Evolutionary conservation across 2,329 filamentous ascomycete genomes (phyloP).

Genomic region (Cordyceps tenuipes): DNA sequence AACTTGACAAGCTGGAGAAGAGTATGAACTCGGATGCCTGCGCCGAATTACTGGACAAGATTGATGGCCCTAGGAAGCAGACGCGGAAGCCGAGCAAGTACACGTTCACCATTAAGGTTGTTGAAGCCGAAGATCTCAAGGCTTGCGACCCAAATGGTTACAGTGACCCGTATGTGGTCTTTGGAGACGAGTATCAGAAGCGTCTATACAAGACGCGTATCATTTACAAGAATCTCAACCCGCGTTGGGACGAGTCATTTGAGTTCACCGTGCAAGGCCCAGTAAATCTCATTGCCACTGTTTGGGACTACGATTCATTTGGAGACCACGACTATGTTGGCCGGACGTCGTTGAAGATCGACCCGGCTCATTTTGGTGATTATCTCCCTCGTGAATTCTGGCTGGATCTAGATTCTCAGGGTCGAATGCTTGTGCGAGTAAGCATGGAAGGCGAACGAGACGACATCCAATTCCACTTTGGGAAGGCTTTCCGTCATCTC

Average conservation of each 20-base stretch:
- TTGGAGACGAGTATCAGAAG: conserved; percentile 97
- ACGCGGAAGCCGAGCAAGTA: conserved; percentile 71
- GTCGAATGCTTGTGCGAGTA: conserved; percentile 76
- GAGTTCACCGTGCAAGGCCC: conserved; percentile 90
- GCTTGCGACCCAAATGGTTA: conserved; percentile 92
- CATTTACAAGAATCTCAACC: conserved; percentile 82
- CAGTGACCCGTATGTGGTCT: conserved; percentile 93
- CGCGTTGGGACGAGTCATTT: conserved; percentile 93
- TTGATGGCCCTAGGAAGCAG: conserved; percentile 60
- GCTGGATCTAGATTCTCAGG: conserved; percentile 94
- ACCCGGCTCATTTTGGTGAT: conserved; percentile 93
- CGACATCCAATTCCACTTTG: conserved; percentile 97
- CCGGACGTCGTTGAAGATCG: conserved; percentile 93
- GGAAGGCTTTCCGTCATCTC: conserved; percentile 88
- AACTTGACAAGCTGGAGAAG: conserved; percentile 82
- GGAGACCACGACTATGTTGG: conserved; percentile 97
- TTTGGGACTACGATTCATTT: conserved; percentile 97
- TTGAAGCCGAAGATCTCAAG: conserved; percentile 95
- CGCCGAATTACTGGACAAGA: conserved; percentile 68
- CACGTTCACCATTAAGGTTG: conserved; percentile 97
- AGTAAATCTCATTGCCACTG: conserved; percentile 89
- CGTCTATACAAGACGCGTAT: conserved; percentile 90
- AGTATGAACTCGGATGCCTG: conserved; percentile 88
- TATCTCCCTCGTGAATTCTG: conserved; percentile 95
- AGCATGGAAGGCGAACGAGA: conserved; percentile 99